phyloP scores from a whole-genome alignment of 805 yeast genomes.

The Myxozyma mucilagina region DNA sequence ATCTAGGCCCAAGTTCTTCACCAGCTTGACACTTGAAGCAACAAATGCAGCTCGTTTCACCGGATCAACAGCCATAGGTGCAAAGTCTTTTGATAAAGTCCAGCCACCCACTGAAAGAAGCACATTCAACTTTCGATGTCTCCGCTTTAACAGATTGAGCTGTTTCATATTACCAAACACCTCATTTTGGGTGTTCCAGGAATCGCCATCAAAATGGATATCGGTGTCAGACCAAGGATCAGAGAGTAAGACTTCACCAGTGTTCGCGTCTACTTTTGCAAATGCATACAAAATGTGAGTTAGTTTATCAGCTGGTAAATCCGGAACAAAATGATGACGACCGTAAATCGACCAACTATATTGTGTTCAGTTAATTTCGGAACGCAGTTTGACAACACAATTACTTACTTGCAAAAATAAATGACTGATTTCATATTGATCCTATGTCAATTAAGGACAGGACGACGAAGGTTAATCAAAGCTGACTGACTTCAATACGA shows the following conservation, averaged over 20 bases:
- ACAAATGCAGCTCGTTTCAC: conserved; percentile 50
- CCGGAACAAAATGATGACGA: conserved; percentile 57
- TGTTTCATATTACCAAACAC: conserved; percentile 54
- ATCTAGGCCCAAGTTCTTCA: conserved; percentile 62
- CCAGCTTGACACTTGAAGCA: conserved; percentile 48
- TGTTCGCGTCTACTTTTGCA: conserved; percentile 53
- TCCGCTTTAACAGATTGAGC: conserved; percentile 50
- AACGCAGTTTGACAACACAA: background rate
- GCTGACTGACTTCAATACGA: background rate
- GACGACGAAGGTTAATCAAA: background rate
- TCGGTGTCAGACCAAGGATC: conserved; percentile 62
- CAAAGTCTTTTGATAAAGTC: conserved; percentile 51
- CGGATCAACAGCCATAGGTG: conserved; percentile 44
- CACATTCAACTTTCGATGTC: conserved; percentile 50
- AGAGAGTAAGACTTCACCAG: conserved; percentile 56
- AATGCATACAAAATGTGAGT: conserved; percentile 82
- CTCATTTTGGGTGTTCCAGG: conserved; percentile 8
- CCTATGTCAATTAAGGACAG: background rate
- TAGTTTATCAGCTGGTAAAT: conserved; percentile 57
- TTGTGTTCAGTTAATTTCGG: background rate
- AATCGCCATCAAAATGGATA: conserved; percentile 11
- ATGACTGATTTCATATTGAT: conserved; percentile 17
- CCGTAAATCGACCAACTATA: conserved; percentile 66
- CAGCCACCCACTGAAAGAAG: conserved; percentile 86
- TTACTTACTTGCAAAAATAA: conserved; percentile 16